Evolutionary conservation across 1,284 basidiomycete species (phyloP).

Genomic region (Puccinia coronata): DNA sequence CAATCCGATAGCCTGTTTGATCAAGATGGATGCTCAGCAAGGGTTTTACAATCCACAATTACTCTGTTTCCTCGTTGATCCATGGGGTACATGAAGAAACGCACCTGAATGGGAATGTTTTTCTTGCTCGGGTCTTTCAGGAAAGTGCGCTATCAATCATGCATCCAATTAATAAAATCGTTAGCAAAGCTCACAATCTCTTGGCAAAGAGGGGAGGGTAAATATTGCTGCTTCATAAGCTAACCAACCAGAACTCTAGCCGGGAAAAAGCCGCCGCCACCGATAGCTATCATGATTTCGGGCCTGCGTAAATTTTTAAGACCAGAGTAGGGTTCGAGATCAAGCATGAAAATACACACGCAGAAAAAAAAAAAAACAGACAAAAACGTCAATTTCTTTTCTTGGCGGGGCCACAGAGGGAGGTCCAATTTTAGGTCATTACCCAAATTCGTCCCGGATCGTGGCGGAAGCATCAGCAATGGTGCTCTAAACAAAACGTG

Average conservation of each 20-base stretch:
- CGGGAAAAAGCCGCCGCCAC: slow-evolving; percentile 78
- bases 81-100: too few relatives aligned
- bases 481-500: slow-evolving; percentile 18
- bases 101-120: slow-evolving; percentile 51
- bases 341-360: too few relatives aligned
- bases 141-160: slow-evolving; percentile 71
- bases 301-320: slow-evolving; percentile 43
- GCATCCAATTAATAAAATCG: neutral
- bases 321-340: too few relatives aligned
- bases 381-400: neutral
- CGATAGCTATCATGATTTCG: slow-evolving; percentile 72
- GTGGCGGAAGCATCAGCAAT: slow-evolving; percentile 15
- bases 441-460: slow-evolving; percentile 41
- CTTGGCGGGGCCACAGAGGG: neutral
- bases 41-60: neutral
- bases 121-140: slow-evolving; percentile 72
- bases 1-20: slow-evolving; percentile 74
- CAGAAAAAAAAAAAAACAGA: neutral
- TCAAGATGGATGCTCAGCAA: neutral
- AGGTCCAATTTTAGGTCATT: neutral
- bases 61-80: too few relatives aligned
- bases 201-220: neutral
- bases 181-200: neutral
- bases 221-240: neutral
- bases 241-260: slow-evolving; percentile 76